phyloP scores from a whole-genome alignment of 2,329 filamentous ascomycete species.

The Cadophora malorum region DNA sequence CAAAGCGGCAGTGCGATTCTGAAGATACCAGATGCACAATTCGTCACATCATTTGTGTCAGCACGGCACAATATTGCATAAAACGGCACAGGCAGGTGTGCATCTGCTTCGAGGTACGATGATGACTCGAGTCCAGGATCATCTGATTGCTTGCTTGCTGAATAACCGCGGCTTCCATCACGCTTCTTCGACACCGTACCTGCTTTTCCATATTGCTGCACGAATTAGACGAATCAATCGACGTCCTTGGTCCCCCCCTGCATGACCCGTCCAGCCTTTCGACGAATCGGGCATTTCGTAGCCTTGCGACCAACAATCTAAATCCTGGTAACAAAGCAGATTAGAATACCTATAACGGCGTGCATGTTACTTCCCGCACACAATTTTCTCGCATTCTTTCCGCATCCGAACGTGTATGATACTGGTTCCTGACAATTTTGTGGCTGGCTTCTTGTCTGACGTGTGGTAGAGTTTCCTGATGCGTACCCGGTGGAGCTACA shows the following conservation, averaged over 20 bases:
- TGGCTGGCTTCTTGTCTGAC: background rate
- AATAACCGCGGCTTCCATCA: conserved; percentile 7
- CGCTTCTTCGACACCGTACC: conserved; percentile 3
- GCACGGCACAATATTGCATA: conserved; percentile 21
- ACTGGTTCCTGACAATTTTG: background rate
- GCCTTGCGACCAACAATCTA: conserved; percentile 20
- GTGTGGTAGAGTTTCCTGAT: background rate
- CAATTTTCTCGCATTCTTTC: conserved; percentile 1
- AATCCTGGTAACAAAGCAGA: conserved; percentile 15
- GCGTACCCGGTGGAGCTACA: background rate
- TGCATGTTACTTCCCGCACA: conserved; percentile 22
- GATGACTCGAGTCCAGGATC: background rate
- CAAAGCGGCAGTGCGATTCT: background rate
- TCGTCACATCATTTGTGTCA: conserved; percentile 17
- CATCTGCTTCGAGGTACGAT: background rate
- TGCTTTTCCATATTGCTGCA: conserved; percentile 16
- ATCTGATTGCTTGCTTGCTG: background rate
- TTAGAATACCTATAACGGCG: conserved; percentile 17
- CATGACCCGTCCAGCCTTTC: background rate
- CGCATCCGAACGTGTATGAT: background rate
- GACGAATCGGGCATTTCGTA: conserved; percentile 23
- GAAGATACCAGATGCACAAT: conserved; percentile 19
- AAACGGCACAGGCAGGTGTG: conserved; percentile 1
- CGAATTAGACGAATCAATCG: conserved; percentile 4
- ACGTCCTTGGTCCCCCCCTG: conserved; percentile 2